phyloP scores from a whole-genome alignment of 1,284 basidiomycete genomes.

The Rhodotorula mucilaginosa region DNA sequence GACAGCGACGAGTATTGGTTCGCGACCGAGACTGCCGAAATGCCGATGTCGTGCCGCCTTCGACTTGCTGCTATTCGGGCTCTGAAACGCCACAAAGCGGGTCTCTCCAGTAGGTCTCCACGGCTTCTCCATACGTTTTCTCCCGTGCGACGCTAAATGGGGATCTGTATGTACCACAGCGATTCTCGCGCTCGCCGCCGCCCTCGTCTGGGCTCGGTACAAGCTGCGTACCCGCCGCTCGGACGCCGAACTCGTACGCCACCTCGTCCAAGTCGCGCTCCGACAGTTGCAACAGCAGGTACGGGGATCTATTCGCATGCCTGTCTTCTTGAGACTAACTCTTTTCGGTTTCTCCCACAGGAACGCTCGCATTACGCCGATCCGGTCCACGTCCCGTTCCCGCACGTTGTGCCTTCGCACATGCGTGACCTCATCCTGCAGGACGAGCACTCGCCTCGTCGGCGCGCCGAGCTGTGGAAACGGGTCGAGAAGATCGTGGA shows the following conservation, averaged over 20 bases:
- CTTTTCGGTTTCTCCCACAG: constrained; percentile 35
- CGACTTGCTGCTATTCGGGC: constrained; percentile 66
- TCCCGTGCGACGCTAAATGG: background rate
- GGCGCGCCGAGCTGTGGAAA: constrained; percentile 74
- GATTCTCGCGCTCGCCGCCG: background rate
- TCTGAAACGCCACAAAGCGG: constrained; percentile 67
- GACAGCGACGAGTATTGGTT: constrained; percentile 69
- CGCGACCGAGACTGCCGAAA: constrained; percentile 68
- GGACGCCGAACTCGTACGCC: constrained; percentile 12
- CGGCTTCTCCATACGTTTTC: too few species aligned
- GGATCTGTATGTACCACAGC: constrained; percentile 46
- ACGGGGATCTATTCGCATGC: background rate
- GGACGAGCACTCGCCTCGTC: constrained; percentile 69
- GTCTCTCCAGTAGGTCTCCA: constrained; percentile 61
- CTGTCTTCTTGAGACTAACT: background rate
- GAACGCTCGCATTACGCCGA: constrained; percentile 81
- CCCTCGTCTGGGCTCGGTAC: constrained; percentile 7
- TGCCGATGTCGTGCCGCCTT: constrained; percentile 68
- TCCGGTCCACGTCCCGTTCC: constrained; percentile 69
- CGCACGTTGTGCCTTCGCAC: constrained; percentile 83
- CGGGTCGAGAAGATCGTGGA: constrained; percentile 85
- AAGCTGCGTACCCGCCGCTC: constrained; percentile 5
- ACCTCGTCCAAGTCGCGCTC: constrained; percentile 25
- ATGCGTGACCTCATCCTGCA: constrained; percentile 85
- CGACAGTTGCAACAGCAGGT: constrained; percentile 34